Conservation (phyloP, 1,139 yeast species). For the Sugiyamaella xylanicola region DNA sequence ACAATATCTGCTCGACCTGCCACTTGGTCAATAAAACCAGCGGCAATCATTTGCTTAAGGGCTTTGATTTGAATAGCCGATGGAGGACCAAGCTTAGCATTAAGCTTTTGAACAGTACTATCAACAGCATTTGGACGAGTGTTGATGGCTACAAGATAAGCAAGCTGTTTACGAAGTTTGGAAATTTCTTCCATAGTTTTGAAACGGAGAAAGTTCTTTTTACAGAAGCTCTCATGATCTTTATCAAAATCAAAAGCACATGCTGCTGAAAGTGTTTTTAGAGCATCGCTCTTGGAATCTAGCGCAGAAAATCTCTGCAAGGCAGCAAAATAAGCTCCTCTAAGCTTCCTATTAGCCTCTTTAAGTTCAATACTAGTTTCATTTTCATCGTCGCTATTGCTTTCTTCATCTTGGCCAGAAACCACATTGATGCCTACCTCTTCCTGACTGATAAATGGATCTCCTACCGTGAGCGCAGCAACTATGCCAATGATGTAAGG, state of each 20-base stretch:
- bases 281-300: conserved; percentile 73
- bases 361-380: conserved; percentile 41
- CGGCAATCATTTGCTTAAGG: conserved; percentile 85
- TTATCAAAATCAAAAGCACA: conserved; percentile 81
- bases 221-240: conserved; percentile 49
- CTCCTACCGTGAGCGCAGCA: conserved; percentile 91
- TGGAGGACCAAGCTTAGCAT: conserved; percentile 69
- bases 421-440: conserved; percentile 58
- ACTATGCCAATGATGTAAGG: conserved; percentile 89
- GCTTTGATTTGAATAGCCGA: conserved; percentile 67
- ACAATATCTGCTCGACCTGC: conserved; percentile 80
- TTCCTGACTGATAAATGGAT: conserved; percentile 75
- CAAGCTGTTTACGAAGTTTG: conserved; percentile 77
- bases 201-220: conserved; percentile 59
- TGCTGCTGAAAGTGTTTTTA: conserved; percentile 75
- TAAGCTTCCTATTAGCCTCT: conserved; percentile 49
- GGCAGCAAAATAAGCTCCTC: conserved; percentile 57
- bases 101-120: conserved; percentile 49
- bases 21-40: conserved; percentile 91
- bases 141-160: conserved; percentile 67
- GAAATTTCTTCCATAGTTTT: conserved; percentile 76
- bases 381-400: conserved; percentile 37
- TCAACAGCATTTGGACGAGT: conserved; percentile 58
- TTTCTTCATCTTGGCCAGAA: conserved; percentile 33
- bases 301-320: conserved; percentile 63